These are phyloP conservation scores for Cucurbita argyrosperma DNA, from an alignment of 306 rosid species.

Conservation along the genomic window DNA sequence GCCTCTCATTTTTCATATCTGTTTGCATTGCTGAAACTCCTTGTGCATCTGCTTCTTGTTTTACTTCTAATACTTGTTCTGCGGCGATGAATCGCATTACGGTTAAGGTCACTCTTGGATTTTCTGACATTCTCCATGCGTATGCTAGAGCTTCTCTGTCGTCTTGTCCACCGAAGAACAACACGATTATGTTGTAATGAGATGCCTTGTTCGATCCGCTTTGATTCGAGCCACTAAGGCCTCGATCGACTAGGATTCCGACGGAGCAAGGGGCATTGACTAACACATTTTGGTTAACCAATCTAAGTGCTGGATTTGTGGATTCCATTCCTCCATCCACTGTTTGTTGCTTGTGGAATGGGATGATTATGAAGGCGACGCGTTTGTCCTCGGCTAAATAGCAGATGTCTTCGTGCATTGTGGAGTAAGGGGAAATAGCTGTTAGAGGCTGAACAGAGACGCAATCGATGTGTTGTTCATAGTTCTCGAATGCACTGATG, in stretches of 20 bases:
- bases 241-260: slow-evolving; percentile 71
- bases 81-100: slow-evolving; percentile 41
- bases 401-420: slow-evolving; percentile 89
- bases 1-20: slow-evolving; percentile 29
- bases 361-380: slow-evolving; percentile 52
- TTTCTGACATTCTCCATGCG: slow-evolving; percentile 72
- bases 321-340: slow-evolving; percentile 97
- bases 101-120: slow-evolving; percentile 38
- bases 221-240: slow-evolving; percentile 47
- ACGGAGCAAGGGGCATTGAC: slow-evolving; percentile 73
- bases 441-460: slow-evolving; percentile 62
- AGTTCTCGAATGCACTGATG: slow-evolving; percentile 66
- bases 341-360: slow-evolving; percentile 86
- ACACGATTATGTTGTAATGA: slow-evolving; percentile 29
- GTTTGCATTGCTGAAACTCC: slow-evolving; percentile 21
- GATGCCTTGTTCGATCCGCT: slow-evolving; percentile 30
- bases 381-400: slow-evolving; percentile 68
- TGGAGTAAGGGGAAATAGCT: slow-evolving; percentile 78
- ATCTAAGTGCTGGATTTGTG: slow-evolving; percentile 46
- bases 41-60: not conserved
- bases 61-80: slow-evolving; percentile 13
- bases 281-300: slow-evolving; percentile 61
- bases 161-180: slow-evolving; percentile 87
- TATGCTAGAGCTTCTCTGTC: slow-evolving; percentile 80
- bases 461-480: slow-evolving; percentile 39